Base-by-base conservation (phyloP, 495 filamentous ascomycete genomes). In the Rostrohypoxylon terebratum region DNA sequence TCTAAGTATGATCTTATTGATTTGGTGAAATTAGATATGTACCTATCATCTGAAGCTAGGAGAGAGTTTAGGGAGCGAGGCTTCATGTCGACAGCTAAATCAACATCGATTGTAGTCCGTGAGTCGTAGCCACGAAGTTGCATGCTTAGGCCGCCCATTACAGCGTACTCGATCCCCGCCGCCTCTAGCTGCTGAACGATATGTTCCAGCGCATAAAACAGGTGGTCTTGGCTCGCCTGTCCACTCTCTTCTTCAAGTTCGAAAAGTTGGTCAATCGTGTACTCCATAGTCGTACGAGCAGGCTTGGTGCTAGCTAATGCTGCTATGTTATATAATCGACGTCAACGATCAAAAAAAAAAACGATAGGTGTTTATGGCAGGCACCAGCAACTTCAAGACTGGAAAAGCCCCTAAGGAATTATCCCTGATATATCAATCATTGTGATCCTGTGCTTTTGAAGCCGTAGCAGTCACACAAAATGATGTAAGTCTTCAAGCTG, bases 211-310 rank as follows among this genome's bases (percentile, higher is more conserved):
- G 53, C 53, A 57, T 57, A 38, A 11, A 36, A 57, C 11, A 57
- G 16, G 33, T 57, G 18, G 9, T 57, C 33, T 23, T 38, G 31
- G 14, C 31, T 57, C 25, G 53, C 53, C 21, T 36, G n/a, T 10
- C 33, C 53, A 38, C 31, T 36, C 21, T 57, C 28, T 57, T 57
- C 53, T n/a, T 57, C 53, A n/a, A 57, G 53, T 38, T 57, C 53
- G 13, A 57, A 57, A 38, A 57, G 53, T 13, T 57, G 53, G 20
- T 57, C 53, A 23, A 36, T 38, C 4, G 53, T 20, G 1, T 57
- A 57, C 6, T 57, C 31, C 33, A 57, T 34, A 10, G 33, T 20
- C 23, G n/a, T 23, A 38, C 31, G 33, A 14, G 31, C 11, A 8
- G 23, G 21, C 33, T 4, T 23, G 4, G 31, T 38, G 16, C 14